phyloP scores from a whole-genome alignment of 1,284 basidiomycete genomes.

The Sphagnurus paluster region DNA sequence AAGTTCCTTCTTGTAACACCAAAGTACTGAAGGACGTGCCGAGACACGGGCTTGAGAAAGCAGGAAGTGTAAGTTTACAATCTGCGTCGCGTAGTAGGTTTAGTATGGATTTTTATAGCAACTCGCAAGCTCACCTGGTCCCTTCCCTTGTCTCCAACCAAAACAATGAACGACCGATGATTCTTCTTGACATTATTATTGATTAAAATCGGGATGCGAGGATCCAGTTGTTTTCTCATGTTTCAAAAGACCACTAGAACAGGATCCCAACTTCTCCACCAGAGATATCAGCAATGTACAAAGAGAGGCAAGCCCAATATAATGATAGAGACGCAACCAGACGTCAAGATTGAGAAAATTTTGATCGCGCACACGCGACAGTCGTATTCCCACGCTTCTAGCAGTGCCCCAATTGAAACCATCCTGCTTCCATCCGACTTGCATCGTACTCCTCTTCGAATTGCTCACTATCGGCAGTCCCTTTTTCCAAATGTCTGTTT shows the following conservation, averaged over 20 bases:
- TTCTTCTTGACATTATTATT: slow-evolving; percentile 92
- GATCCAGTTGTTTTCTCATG: slow-evolving; percentile 87
- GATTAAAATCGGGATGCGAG: slow-evolving; percentile 90
- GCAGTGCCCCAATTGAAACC: no score
- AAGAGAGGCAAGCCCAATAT: background rate
- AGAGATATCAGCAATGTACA: background rate
- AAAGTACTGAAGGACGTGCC: slow-evolving; percentile 87
- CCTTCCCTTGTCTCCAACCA: slow-evolving; percentile 93
- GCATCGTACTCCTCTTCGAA: no score
- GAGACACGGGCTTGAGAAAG: slow-evolving; percentile 90
- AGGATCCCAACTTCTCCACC: background rate
- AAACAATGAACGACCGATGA: slow-evolving; percentile 94
- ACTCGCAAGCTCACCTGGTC: slow-evolving; percentile 68
- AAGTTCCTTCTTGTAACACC: slow-evolving; percentile 98
- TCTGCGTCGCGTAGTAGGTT: slow-evolving; percentile 40
- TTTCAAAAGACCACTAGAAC: background rate
- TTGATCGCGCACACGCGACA: no score
- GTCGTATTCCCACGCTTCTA: no score
- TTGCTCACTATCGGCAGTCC: no score
- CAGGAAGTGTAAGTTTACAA: slow-evolving; percentile 96
- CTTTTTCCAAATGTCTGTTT: no score
- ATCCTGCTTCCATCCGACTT: no score
- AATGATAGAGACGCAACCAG: no score
- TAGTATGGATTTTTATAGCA: background rate
- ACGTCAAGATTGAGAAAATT: no score